A percentile compares a stretch with the other conserved stretches of the same genome.
Conservation (phyloP, 2,329 filamentous ascomycete genomes). For the Apiospora koreana region DNA sequence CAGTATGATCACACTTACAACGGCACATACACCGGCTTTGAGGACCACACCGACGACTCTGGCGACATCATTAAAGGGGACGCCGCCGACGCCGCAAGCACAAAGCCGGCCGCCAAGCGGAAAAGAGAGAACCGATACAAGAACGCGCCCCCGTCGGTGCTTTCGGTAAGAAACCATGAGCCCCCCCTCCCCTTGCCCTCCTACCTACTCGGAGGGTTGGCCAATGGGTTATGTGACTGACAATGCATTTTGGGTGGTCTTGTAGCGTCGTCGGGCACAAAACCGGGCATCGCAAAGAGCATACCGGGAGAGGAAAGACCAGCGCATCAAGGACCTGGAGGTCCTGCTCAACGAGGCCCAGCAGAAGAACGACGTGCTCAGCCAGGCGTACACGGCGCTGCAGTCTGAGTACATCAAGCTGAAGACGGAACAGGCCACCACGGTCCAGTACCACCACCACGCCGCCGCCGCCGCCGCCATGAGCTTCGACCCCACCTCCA, state of each 20-base stretch:
- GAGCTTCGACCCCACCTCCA: conserved; percentile 24
- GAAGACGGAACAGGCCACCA: conserved; percentile 33
- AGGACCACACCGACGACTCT: conserved; percentile 26
- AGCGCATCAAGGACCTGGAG: conserved; percentile 66
- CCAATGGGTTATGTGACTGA: background rate
- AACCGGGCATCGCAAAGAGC: conserved; percentile 63
- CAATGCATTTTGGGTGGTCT: background rate
- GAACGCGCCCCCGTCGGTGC: conserved; percentile 50
- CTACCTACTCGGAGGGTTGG: too few species aligned
- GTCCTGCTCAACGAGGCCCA: conserved; percentile 53
- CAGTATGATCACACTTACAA: conserved; percentile 36
- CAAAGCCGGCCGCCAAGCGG: conserved; percentile 44
- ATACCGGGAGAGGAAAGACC: conserved; percentile 64
- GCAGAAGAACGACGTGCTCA: conserved; percentile 56
- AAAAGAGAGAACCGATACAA: conserved; percentile 56
- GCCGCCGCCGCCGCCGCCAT: conserved; percentile 15
- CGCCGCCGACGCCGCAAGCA: conserved; percentile 24
- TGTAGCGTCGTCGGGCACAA: conserved; percentile 57
- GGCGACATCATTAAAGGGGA: conserved; percentile 22
- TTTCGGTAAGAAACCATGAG: conserved; percentile 40
- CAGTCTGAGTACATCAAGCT: conserved; percentile 46
- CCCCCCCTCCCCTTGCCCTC: background rate
- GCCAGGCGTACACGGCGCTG: conserved; percentile 53
- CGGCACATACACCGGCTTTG: conserved; percentile 26
- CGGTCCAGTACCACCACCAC: conserved; percentile 22